phyloP scores from a whole-genome alignment of 345 rosid genomes.

The Rhodamnia rubescens region DNA sequence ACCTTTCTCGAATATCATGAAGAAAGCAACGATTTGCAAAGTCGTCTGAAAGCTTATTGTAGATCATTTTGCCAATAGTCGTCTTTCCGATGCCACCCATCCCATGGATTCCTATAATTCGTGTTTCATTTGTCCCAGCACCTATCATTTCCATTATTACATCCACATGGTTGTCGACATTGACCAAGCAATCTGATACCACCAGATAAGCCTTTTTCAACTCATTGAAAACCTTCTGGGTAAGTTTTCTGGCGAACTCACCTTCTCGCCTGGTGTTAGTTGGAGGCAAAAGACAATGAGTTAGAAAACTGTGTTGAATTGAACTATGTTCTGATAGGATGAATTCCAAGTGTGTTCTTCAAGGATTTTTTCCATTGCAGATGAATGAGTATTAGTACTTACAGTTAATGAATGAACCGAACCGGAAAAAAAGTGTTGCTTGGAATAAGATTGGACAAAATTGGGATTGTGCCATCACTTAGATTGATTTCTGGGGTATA shows the following conservation, averaged over 20 bases:
- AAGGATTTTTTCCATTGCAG: neutral
- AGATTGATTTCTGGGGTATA: too few relatives aligned
- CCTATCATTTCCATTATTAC: accelerated
- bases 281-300: neutral
- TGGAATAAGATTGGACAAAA: neutral
- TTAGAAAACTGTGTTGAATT: neutral
- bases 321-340: neutral
- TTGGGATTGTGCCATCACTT: too few relatives aligned
- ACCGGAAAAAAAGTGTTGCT: neutral
- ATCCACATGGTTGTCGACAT: too few relatives aligned
- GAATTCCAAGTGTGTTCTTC: neutral
- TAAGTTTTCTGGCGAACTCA: accelerated
- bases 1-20: neutral
- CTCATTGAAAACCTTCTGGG: too few relatives aligned
- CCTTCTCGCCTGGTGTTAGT: too few relatives aligned
- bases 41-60: neutral
- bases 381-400: neutral
- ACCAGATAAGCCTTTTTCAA: too few relatives aligned
- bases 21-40: too few relatives aligned
- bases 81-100: neutral
- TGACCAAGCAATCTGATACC: too few relatives aligned
- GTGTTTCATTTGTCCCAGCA: accelerated
- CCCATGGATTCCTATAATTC: neutral
- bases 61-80: neutral
- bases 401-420: neutral